These are phyloP conservation scores for Vickermania spadyakhi DNA, from an alignment of 208 protist species.

Conservation along the genomic window DNA sequence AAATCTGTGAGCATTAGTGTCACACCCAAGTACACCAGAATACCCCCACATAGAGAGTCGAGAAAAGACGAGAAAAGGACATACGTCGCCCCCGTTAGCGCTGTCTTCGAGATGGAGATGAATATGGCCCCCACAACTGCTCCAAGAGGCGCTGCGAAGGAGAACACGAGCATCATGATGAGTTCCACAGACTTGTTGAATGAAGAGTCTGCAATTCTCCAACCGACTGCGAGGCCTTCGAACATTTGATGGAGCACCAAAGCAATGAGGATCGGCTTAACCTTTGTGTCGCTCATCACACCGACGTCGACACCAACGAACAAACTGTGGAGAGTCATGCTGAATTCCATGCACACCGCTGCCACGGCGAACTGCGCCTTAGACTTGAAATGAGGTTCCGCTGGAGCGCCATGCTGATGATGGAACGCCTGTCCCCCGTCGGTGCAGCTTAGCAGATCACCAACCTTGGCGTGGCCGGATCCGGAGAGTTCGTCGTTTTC, in stretches of 20 bases:
- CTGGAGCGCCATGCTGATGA: constrained; percentile 1
- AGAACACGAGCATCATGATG: constrained; percentile 2
- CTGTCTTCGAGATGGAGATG: constrained; percentile 3
- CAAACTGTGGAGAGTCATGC: constrained; percentile 7
- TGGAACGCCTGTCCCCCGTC: neutral
- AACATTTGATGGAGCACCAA: constrained; percentile 21
- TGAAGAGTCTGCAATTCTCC: constrained; percentile 9
- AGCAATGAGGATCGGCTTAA: constrained; percentile 9
- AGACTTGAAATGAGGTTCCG: neutral
- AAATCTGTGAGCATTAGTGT: constrained; percentile 20
- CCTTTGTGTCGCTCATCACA: neutral
- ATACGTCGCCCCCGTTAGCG: constrained; percentile 9
- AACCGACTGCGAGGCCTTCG: constrained; percentile 16
- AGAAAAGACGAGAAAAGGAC: constrained; percentile 8
- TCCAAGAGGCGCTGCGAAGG: constrained; percentile 5
- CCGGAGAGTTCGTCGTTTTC: neutral
- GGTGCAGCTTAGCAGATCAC: constrained; percentile 1
- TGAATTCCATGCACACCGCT: constrained; percentile 8
- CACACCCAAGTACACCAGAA: constrained; percentile 21
- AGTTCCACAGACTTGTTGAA: constrained; percentile 7
- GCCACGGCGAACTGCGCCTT: neutral
- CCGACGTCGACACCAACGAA: constrained; percentile 7
- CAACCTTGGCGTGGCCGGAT: neutral
- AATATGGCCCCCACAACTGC: constrained; percentile 3
- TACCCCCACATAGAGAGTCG: constrained; percentile 15